Evolutionary conservation across 495 filamentous ascomycete genomes (phyloP).

Genomic region (Penicillium manginii): DNA sequence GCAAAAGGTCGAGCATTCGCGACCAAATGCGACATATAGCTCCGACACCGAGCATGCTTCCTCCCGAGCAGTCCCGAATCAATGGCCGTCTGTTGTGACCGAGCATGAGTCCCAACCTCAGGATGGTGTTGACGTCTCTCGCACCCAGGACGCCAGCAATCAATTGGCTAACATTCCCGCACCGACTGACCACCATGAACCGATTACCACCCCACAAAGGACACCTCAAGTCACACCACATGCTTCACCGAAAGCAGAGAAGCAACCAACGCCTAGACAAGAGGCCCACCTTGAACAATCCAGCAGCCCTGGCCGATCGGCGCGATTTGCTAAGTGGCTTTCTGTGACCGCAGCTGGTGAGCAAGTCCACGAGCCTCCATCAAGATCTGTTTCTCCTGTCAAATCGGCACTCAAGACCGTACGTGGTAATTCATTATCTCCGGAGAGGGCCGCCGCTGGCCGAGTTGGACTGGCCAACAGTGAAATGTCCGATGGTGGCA

Average conservation of each 20-base stretch:
- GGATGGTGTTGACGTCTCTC: conserved; percentile 2
- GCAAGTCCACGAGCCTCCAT: conserved; percentile 73
- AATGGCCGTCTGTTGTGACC: conserved; percentile 64
- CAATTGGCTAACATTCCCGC: conserved; percentile 19
- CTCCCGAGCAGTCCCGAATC: conserved; percentile 36
- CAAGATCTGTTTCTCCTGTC: conserved; percentile 78
- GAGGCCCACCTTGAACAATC: conserved; percentile 42
- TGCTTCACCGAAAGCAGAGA: conserved; percentile 13
- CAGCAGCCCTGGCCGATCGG: conserved; percentile 66
- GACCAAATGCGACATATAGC: not conserved
- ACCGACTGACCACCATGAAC: conserved; percentile 18
- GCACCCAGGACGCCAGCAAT: conserved; percentile 5
- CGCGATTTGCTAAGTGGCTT: conserved; percentile 71
- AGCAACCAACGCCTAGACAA: conserved; percentile 20
- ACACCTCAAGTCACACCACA: conserved; percentile 14
- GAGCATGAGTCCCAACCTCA: conserved; percentile 33
- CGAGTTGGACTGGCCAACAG: conserved; percentile 49
- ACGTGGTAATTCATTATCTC: conserved; percentile 55
- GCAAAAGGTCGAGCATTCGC: conserved; percentile 1
- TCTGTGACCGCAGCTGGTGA: conserved; percentile 52
- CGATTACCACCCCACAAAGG: conserved; percentile 13
- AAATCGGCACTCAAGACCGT: conserved; percentile 85
- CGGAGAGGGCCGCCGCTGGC: conserved; percentile 27
- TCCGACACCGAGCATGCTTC: conserved; percentile 16
- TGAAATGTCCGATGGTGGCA: conserved; percentile 63